Evolutionary conservation across 2,329 filamentous ascomycete genomes (phyloP).

Genomic region (Fusarium sp.): DNA sequence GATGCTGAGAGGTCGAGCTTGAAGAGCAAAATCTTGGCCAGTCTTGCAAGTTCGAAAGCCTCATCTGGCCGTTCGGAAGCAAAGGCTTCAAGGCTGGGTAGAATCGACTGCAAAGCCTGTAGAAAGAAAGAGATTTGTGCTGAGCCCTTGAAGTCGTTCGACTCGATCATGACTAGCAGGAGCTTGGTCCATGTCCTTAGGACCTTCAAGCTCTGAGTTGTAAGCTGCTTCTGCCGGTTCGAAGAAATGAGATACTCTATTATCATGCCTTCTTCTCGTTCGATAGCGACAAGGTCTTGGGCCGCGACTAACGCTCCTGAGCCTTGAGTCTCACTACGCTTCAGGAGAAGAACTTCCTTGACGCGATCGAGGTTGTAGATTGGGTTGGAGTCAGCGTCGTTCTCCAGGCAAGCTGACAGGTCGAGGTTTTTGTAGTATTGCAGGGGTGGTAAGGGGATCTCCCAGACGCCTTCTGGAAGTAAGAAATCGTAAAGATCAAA

Average conservation of each 20-base stretch:
- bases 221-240: constrained; percentile 74
- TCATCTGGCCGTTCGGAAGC: constrained; percentile 78
- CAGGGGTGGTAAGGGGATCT: constrained; percentile 66
- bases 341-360: constrained; percentile 80
- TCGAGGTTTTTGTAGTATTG: constrained; percentile 77
- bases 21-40: constrained; percentile 81
- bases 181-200: constrained; percentile 89
- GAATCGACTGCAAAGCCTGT: constrained; percentile 87
- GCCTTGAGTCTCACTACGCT: constrained; percentile 72
- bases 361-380: constrained; percentile 80
- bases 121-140: constrained; percentile 84
- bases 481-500: constrained; percentile 97
- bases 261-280: constrained; percentile 72
- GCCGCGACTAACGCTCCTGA: constrained; percentile 64
- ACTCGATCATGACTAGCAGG: constrained; percentile 85
- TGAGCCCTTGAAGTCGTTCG: constrained; percentile 82
- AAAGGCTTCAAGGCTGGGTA: constrained; percentile 88
- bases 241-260: constrained; percentile 73
- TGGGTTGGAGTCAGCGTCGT: constrained; percentile 68
- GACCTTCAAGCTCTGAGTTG: constrained; percentile 73
- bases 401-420: constrained; percentile 74
- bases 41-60: constrained; percentile 81
- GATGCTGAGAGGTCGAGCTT: constrained; percentile 73
- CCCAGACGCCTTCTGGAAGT: constrained; percentile 66
- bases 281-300: constrained; percentile 65